Conservation (phyloP, 2,329 filamentous ascomycete genomes). For the Claviceps humidiphila region DNA sequence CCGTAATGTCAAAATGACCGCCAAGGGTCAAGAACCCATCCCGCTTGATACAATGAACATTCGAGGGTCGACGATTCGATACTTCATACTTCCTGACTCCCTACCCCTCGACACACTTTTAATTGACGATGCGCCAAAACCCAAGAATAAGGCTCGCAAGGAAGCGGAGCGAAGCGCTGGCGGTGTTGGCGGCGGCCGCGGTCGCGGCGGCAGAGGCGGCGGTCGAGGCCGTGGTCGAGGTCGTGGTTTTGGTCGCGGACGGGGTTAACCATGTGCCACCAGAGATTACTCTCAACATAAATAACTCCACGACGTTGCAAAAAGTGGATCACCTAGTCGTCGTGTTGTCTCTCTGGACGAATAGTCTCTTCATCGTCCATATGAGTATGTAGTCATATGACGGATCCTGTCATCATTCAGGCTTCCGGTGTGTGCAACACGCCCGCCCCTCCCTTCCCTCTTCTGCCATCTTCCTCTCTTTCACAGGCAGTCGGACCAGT, state of each 20-base stretch:
- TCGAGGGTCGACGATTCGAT: constrained; percentile 88
- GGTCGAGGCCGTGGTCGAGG: constrained; percentile 26
- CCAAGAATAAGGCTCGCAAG: constrained; percentile 99
- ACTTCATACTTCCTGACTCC: constrained; percentile 92
- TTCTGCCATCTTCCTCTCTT: too few species aligned
- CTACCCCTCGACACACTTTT: constrained; percentile 89
- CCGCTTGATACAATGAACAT: constrained; percentile 92
- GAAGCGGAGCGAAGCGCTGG: constrained; percentile 53
- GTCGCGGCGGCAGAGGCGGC: constrained; percentile 38
- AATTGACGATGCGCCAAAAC: constrained; percentile 93
- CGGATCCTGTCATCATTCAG: too few species aligned
- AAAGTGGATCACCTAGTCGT: too few species aligned
- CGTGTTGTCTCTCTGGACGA: too few species aligned
- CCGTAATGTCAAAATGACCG: constrained; percentile 92
- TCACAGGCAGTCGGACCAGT: too few species aligned
- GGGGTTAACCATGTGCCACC: not conserved
- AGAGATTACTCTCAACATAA: too few species aligned
- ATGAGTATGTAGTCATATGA: too few species aligned
- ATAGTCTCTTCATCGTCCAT: too few species aligned
- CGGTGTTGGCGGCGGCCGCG: constrained; percentile 39
- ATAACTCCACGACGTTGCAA: too few species aligned
- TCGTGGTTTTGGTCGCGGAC: constrained; percentile 12
- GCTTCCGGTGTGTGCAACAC: too few species aligned
- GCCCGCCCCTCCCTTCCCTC: too few species aligned
- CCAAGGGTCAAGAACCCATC: constrained; percentile 75